These are phyloP conservation scores for Candida boleticola DNA, from an alignment of 805 yeast genomes.

Conservation along the genomic window DNA sequence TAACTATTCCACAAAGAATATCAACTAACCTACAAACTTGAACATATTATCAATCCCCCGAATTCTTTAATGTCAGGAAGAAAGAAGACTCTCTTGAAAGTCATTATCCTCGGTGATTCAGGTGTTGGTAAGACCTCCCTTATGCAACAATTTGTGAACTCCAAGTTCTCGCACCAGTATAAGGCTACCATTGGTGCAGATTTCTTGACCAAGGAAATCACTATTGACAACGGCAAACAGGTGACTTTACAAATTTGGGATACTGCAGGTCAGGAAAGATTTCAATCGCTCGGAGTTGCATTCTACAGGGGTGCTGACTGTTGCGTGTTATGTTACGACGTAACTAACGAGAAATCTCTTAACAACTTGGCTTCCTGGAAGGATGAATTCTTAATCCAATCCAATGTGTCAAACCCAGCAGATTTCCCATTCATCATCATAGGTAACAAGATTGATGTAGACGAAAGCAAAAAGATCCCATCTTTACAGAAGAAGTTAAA, in stretches of 20 bases:
- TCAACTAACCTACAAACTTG: no score
- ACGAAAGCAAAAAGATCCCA: slow-evolving; percentile 80
- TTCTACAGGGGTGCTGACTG: slow-evolving; percentile 98
- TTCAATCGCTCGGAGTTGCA: slow-evolving; percentile 95
- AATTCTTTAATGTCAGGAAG: slow-evolving; percentile 48
- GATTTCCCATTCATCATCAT: slow-evolving; percentile 93
- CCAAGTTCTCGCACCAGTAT: slow-evolving; percentile 91
- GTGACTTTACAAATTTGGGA: slow-evolving; percentile 94
- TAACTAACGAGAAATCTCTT: slow-evolving; percentile 89
- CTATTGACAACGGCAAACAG: slow-evolving; percentile 72
- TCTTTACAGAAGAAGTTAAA: slow-evolving; percentile 51
- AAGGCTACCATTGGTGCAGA: slow-evolving; percentile 99
- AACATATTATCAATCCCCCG: no score
- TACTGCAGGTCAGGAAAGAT: slow-evolving; percentile 98
- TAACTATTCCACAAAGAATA: not conserved
- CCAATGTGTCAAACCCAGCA: slow-evolving; percentile 90
- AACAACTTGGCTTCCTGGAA: slow-evolving; percentile 89
- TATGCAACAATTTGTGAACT: slow-evolving; percentile 96
- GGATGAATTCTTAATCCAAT: slow-evolving; percentile 92
- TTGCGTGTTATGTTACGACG: slow-evolving; percentile 94
- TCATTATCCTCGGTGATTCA: slow-evolving; percentile 92
- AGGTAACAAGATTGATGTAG: slow-evolving; percentile 94
- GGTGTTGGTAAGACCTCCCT: slow-evolving; percentile 97
- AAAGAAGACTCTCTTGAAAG: slow-evolving; percentile 76
- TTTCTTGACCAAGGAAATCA: slow-evolving; percentile 86